These are phyloP conservation scores for Ceratocystis lukuohia DNA, from an alignment of 2,329 filamentous ascomycete species.

Conservation along the genomic window DNA sequence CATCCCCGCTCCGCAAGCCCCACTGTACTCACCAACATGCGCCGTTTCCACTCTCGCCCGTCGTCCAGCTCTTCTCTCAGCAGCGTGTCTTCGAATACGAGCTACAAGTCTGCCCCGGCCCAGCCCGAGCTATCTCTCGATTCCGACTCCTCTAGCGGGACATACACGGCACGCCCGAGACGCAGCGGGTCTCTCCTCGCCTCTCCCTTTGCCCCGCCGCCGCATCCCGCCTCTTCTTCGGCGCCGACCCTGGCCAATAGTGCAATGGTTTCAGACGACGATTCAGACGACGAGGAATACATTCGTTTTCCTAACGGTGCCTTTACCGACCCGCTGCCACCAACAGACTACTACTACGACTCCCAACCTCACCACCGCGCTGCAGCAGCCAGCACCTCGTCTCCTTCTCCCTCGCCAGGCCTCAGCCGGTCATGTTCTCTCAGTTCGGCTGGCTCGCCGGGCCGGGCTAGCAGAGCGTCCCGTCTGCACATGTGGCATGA, in stretches of 20 bases:
- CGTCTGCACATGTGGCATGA: conserved; percentile 4
- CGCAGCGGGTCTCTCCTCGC: conserved; percentile 7
- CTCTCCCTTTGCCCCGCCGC: neutral
- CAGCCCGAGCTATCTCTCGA: conserved; percentile 5
- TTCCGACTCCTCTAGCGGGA: neutral
- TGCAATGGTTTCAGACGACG: neutral
- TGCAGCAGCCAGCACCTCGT: neutral
- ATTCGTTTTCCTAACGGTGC: conserved; percentile 18
- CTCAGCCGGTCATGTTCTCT: neutral
- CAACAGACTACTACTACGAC: neutral
- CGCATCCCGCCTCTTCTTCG: neutral
- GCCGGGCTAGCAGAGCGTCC: neutral
- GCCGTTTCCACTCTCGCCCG: conserved; percentile 9
- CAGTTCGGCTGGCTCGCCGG: neutral
- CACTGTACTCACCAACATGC: conserved; percentile 13
- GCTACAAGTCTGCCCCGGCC: conserved; percentile 16
- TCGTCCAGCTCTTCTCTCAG: conserved; percentile 12
- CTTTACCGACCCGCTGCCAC: conserved; percentile 14
- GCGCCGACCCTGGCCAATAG: neutral
- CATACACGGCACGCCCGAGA: neutral
- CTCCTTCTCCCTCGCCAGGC: neutral
- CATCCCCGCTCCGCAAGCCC: conserved; percentile 14
- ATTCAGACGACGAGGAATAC: conserved; percentile 18
- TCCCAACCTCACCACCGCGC: neutral
- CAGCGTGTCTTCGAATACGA: conserved; percentile 1